These are phyloP conservation scores for Diaporthe citrichinensis DNA, from an alignment of 2,329 filamentous ascomycete species.

Conservation along the genomic window DNA sequence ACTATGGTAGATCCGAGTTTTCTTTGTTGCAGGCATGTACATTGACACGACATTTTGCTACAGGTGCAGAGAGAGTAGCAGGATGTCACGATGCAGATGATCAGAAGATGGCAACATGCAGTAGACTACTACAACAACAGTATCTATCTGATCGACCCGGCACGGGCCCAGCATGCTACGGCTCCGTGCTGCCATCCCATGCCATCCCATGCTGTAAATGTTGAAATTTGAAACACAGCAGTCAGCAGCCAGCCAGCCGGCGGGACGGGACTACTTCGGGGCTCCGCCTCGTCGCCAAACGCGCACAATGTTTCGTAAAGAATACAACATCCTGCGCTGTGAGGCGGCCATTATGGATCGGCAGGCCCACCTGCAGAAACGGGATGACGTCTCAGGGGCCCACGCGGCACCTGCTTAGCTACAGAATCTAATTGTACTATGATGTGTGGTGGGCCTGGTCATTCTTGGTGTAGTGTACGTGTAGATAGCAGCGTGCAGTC, in stretches of 20 bases:
- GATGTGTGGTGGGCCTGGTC: not conserved
- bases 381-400: constrained; percentile 29
- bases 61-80: not conserved
- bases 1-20: too few species aligned
- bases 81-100: not conserved
- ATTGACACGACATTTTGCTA: too few species aligned
- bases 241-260: constrained; percentile 4
- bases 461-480: not conserved
- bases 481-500: not conserved
- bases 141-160: not conserved
- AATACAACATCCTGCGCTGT: constrained; percentile 19
- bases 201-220: not conserved
- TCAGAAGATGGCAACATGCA: not conserved
- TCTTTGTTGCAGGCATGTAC: too few species aligned
- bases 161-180: not conserved
- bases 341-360: constrained; percentile 10
- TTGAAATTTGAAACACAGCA: constrained; percentile 23
- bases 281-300: constrained; percentile 32
- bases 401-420: not conserved
- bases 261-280: constrained; percentile 26
- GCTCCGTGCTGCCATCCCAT: not conserved
- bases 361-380: constrained; percentile 25
- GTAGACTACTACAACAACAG: not conserved
- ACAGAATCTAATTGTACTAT: not conserved
- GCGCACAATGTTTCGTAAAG: constrained; percentile 31